A percentile compares a stretch with the other conserved stretches of the same genome.
Conservation (phyloP, 768 basidiomycete species). For the Tylopilus intermedius region DNA sequence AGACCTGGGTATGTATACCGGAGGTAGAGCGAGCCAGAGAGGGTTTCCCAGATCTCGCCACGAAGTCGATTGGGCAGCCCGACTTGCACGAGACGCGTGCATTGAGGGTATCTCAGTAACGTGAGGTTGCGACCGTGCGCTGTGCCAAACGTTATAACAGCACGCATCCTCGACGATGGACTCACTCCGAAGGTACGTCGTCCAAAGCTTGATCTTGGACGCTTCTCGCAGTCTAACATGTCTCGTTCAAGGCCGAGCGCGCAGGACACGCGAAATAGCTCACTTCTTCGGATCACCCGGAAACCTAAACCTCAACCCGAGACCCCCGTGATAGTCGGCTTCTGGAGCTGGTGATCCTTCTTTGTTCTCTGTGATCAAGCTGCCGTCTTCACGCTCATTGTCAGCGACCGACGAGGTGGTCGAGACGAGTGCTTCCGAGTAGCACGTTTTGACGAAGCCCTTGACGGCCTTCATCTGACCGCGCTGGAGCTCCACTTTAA, state of each 20-base stretch:
- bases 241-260: slow-evolving; percentile 7
- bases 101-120: slow-evolving; percentile 90
- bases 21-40: slow-evolving; percentile 90
- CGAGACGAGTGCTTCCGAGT: slow-evolving; percentile 83
- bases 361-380: slow-evolving; percentile 46
- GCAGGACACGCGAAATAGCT: slow-evolving; percentile 17
- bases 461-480: slow-evolving; percentile 94
- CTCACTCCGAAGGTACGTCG: slow-evolving; percentile 75
- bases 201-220: slow-evolving; percentile 95
- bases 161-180: neutral
- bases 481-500: slow-evolving; percentile 84
- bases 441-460: slow-evolving; percentile 85
- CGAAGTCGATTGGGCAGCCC: slow-evolving; percentile 91
- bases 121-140: slow-evolving; percentile 95
- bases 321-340: slow-evolving; percentile 66
- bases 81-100: slow-evolving; percentile 95
- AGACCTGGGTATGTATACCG: slow-evolving; percentile 83
- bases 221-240: slow-evolving; percentile 70
- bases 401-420: slow-evolving; percentile 53
- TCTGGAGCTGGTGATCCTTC: slow-evolving; percentile 43
- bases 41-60: slow-evolving; percentile 97
- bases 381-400: slow-evolving; percentile 66
- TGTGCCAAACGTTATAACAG: slow-evolving; percentile 29
- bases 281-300: slow-evolving; percentile 92
- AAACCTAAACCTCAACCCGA: slow-evolving; percentile 81